These are phyloP conservation scores for Coemansia sp. DNA, from an alignment of 192 early-diverging fungal species.

Conservation along the genomic window DNA sequence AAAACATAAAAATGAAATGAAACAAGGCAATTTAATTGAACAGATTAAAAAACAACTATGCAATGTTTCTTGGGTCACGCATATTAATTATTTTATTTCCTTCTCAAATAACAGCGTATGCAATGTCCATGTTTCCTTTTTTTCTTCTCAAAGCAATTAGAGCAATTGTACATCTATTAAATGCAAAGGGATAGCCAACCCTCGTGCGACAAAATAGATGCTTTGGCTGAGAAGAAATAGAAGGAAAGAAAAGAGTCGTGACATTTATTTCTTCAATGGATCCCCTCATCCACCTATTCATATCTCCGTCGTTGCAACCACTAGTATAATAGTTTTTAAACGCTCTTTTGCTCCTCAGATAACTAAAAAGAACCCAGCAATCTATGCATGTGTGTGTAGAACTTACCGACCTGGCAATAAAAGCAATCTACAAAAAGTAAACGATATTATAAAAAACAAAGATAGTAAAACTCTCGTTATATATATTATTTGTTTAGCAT, in stretches of 20 bases:
- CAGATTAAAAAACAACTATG: not conserved
- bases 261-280: not conserved
- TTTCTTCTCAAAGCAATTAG: too few relatives aligned
- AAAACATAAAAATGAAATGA: not conserved
- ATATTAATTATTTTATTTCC: not conserved
- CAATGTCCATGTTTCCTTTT: not conserved
- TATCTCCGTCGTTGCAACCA: too few relatives aligned
- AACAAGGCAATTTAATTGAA: slow-evolving; percentile 6
- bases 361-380: too few relatives aligned
- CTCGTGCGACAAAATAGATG: too few relatives aligned
- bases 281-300: not conserved
- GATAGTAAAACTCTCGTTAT: not conserved
- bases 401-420: slow-evolving; percentile 78
- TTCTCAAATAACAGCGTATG: not conserved
- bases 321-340: not conserved
- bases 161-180: too few relatives aligned
- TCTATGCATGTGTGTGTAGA: not conserved
- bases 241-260: not conserved
- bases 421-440: slow-evolving; percentile 63
- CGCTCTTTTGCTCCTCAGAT: not conserved
- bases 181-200: too few relatives aligned
- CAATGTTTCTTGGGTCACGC: not conserved
- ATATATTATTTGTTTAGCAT: not conserved
- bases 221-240: not conserved
- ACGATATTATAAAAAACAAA: slow-evolving; percentile 11